These are phyloP conservation scores for Collariella sp. DNA, from an alignment of 495 filamentous ascomycete species.

Conservation along the genomic window DNA sequence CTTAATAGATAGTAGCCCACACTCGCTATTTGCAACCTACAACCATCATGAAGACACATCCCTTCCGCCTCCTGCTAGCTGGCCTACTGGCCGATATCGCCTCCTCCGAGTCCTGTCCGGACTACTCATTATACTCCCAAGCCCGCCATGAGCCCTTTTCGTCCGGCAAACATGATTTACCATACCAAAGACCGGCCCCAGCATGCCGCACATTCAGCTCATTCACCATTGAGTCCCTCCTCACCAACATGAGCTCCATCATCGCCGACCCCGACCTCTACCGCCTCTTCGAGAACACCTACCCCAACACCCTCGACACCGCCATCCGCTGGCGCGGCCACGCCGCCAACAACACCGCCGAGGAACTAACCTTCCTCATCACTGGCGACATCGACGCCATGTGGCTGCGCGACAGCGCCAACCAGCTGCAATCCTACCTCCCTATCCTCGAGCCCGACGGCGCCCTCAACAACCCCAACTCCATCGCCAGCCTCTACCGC, in stretches of 20 bases:
- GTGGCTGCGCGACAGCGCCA: constrained; percentile 63
- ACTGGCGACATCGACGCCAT: constrained; percentile 66
- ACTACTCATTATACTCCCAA: constrained; percentile 44
- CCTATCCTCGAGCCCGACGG: constrained; percentile 42
- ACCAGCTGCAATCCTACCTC: constrained; percentile 58
- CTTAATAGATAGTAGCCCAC: too few relatives aligned
- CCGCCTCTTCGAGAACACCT: constrained; percentile 56
- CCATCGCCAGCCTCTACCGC: constrained; percentile 50
- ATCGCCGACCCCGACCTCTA: constrained; percentile 58
- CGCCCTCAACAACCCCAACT: constrained; percentile 23
- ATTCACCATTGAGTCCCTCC: constrained; percentile 44
- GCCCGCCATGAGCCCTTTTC: constrained; percentile 39
- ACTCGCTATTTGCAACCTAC: background rate
- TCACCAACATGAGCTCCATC: constrained; percentile 37
- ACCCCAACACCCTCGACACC: constrained; percentile 61
- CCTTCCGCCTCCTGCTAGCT: background rate
- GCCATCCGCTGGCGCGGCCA: constrained; percentile 56
- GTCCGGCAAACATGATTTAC: constrained; percentile 37
- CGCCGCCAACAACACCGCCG: constrained; percentile 35
- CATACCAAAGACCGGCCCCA: constrained; percentile 47
- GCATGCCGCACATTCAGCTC: constrained; percentile 56
- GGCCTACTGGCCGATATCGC: background rate
- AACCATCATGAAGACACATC: background rate
- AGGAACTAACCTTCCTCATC: constrained; percentile 41
- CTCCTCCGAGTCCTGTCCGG: constrained; percentile 34